Evolutionary conservation across 352 stramenopile species (phyloP), one percentile per base, ranked within the genome.

Genomic region (Pythium phragmitis): DNA sequence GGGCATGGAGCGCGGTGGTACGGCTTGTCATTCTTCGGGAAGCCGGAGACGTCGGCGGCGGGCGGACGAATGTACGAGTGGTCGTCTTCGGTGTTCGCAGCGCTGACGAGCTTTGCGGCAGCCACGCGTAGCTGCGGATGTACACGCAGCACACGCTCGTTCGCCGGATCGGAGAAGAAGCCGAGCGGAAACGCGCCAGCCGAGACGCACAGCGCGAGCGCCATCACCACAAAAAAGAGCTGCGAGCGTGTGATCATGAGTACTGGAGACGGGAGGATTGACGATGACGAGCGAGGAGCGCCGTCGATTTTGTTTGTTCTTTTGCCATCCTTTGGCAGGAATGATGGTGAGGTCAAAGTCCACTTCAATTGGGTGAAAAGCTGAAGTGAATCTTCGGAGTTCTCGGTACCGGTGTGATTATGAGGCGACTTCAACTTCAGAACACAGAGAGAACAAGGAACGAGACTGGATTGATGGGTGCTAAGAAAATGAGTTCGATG

Each of bases 1-100:
- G 82, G 82, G 53, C 85, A 93, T 28, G 85, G 82, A 50, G 66
- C 69, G 52, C 79, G 82, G 61, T 89, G 82, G 57, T 79, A 77
- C 37, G 49, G 34, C 28, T 57, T 52, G 42, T 73, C 81, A 45
- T 81, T 88, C 51, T 74, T 78, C 13, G 76, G 80, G 33, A 86
- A 71, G 2, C 79, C 79, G 0, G 76, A 82, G 39, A 83, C 74
- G 2, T 82, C 66, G 6, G 23, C 43, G 6, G 67, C 65, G 8
- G 49, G 60, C 1, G 81, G 81, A 19, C 79, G 79, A 21, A 74
- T 54, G 68, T 90, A 87, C 53, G 65, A 50, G 49, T 72, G 65
- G 36, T 57, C 51, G 19, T 47, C 51, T n/a, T 16, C 33, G 51
- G 14, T 41, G 0, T 4, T 42, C 9, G 48, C 19, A 17, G 45